Evolutionary conservation across 176 grass and related monocot genomes (phyloP), one percentile per base, ranked within the genome.

Genomic region (Juncus inflexus): DNA sequence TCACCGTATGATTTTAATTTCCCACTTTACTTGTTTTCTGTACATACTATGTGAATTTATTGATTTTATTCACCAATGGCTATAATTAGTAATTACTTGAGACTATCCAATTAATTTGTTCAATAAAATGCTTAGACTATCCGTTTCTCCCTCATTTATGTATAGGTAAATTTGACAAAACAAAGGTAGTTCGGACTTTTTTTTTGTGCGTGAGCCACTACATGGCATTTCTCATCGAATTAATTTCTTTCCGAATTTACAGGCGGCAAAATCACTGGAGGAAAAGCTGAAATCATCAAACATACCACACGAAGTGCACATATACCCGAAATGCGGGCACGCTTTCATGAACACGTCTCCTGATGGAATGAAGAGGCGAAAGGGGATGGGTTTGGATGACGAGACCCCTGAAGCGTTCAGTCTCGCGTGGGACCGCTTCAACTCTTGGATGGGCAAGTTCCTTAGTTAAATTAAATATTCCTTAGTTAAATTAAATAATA

Each of bases 261-360:
- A 97, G 94, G 85, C 80, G 16, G 94, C 88, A 61, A 89, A 97
- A 42, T 77, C 94, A 3, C 74, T 97, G 15, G 94, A 91, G 42
- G 88, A 97, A 67, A 84, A 91, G 75, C 82, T 97, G 35, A 91
- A 89, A 64, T 74, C 77, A 41, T 79, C 94, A 3, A 84, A 84
- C 19, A 64, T 82, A 19, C 80, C 85, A 37, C 50, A 80, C 59
- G 87, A 97, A 78, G 85, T 97, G 4, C 83, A 89, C 52, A 77
- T 97, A 58, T 97, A 97, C 72, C 83, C 85, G 54, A 75, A 82
- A 42, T 86, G 84, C 38, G 81, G 66, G 0, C 94, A 97, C 42
- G 88, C 85, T 52, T 97, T 97, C 58, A 91, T 97, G 94, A 91
- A 97, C 73, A 40, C 67, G 10, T 97, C 94, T 6, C 82, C 77